A percentile compares a stretch with the other conserved stretches of the same genome.
Conservation (phyloP, 1,139 yeast genomes). For the Pichia sp. region DNA sequence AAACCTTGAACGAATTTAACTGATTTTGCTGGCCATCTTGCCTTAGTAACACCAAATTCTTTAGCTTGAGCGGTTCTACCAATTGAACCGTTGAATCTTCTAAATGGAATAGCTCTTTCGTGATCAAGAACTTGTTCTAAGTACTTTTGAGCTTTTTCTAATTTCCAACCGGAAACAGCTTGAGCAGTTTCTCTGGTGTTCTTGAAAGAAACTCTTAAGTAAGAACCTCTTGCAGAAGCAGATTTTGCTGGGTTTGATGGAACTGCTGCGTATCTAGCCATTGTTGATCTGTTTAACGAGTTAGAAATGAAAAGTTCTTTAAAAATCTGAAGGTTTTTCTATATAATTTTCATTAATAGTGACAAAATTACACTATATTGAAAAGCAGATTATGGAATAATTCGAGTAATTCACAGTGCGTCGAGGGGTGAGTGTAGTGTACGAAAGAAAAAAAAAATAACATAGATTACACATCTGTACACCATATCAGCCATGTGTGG, state of each 20-base stretch:
- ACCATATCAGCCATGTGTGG: not conserved
- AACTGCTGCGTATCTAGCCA: conserved; percentile 97
- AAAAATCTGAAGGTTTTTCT: not conserved
- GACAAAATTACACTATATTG: too few species aligned
- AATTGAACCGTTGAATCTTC: conserved; percentile 93
- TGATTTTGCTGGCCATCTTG: conserved; percentile 99
- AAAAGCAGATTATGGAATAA: too few species aligned
- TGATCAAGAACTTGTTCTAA: conserved; percentile 95
- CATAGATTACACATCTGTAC: not conserved
- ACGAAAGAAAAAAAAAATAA: too few species aligned
- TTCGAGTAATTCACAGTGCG: too few species aligned
- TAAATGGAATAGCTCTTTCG: conserved; percentile 99
- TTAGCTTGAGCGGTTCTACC: conserved; percentile 99
- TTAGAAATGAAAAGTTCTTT: not conserved
- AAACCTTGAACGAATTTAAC: conserved; percentile 93
- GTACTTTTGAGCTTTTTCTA: conserved; percentile 93
- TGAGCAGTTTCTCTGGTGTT: conserved; percentile 99
- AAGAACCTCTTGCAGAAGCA: conserved; percentile 98
- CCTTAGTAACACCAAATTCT: conserved; percentile 99
- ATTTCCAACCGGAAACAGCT: conserved; percentile 97
- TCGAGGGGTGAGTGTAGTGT: too few species aligned
- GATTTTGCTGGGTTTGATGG: conserved; percentile 99
- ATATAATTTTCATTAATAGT: not conserved
- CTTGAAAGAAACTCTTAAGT: conserved; percentile 99
- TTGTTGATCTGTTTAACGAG: conserved; percentile 28